Base-by-base conservation (phyloP, 257 asterid genomes). In the Scutellaria baicalensis region DNA sequence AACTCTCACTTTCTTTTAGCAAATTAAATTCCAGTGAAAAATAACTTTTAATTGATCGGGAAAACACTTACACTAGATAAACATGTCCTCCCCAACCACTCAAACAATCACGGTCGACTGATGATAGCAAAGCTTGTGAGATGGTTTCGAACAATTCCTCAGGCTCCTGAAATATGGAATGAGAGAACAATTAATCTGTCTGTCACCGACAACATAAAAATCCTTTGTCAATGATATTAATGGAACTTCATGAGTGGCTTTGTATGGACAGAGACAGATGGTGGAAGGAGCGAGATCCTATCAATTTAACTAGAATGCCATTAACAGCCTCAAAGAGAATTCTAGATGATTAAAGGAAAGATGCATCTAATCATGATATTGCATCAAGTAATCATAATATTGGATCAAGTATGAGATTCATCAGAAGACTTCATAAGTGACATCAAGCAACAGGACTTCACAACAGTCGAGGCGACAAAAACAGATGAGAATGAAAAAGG, bases 81-180 rank as follows among this genome's bases (percentile, higher is more conserved):
- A 85, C 97, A 59, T 93, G 98, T n/a, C 98, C 98, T 78, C 96
- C 98, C 98, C 97, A 90, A 56, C 98, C 98, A 87, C 98, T 93
- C 84, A 90, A 77, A 75, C 97, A 93, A 72, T 93, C 98, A 62
- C 98, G 97, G 80, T 93, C 97, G 3, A 90, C 90, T 6, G 96
- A 88, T 33, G 97, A 82, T 50, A 93, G 39, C 63, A 93, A 86
- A 5, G 98, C 98, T 74, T 93, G 98, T 44, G 98, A 88, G 82
- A 93, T 93, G 72, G 95, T 90, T 79, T 88, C 96, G 18, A 90
- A 93, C 85, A 93, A 77, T 72, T 90, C 98, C 77, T 85, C 98
- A 11, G 96, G 69, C 77, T 87, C 97, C 97, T 93, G 89, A 69
- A 35, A 49, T 47, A 45, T 18, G 18, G 43, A 52, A 35, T 9